These are phyloP conservation scores for Ampelocalamus luodianensis DNA, from an alignment of 176 grass and related monocot species.

Conservation along the genomic window DNA sequence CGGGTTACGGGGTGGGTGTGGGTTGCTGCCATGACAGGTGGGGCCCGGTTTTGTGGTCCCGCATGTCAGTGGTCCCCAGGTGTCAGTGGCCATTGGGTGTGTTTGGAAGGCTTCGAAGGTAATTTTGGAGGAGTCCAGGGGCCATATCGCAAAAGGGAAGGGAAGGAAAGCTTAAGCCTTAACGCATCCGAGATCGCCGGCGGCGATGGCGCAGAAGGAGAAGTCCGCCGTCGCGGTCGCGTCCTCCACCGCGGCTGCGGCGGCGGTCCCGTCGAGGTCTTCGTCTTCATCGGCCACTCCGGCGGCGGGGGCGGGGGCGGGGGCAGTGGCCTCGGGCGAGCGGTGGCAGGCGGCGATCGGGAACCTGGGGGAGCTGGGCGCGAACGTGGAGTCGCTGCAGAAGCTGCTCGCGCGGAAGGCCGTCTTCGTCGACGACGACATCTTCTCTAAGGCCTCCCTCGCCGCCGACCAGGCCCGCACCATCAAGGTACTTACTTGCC, in stretches of 20 bases:
- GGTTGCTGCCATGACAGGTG: neutral
- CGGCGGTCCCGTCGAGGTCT: neutral
- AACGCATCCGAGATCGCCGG: constrained; percentile 15
- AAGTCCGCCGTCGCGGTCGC: constrained; percentile 5
- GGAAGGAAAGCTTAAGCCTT: neutral
- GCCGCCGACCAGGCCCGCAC: constrained; percentile 80
- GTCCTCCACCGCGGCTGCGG: neutral
- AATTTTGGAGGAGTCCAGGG: neutral
- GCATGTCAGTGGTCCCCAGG: too few species aligned
- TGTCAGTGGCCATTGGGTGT: neutral
- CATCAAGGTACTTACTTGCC: constrained; percentile 67
- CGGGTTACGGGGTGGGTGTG: neutral
- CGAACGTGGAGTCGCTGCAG: constrained; percentile 79
- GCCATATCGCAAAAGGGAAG: neutral
- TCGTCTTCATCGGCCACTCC: constrained; percentile 20
- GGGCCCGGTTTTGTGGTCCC: neutral
- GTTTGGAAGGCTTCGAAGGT: neutral
- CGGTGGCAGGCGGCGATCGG: constrained; percentile 77
- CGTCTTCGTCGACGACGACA: constrained; percentile 87
- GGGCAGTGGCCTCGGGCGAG: constrained; percentile 42
- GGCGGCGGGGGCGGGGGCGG: neutral
- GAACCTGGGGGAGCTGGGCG: constrained; percentile 74
- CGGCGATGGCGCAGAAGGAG: constrained; percentile 53
- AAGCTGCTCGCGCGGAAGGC: constrained; percentile 78
- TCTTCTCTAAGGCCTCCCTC: constrained; percentile 85